Conservation (phyloP, 2,329 filamentous ascomycete species). For the Neocatenulostroma microsporum region DNA sequence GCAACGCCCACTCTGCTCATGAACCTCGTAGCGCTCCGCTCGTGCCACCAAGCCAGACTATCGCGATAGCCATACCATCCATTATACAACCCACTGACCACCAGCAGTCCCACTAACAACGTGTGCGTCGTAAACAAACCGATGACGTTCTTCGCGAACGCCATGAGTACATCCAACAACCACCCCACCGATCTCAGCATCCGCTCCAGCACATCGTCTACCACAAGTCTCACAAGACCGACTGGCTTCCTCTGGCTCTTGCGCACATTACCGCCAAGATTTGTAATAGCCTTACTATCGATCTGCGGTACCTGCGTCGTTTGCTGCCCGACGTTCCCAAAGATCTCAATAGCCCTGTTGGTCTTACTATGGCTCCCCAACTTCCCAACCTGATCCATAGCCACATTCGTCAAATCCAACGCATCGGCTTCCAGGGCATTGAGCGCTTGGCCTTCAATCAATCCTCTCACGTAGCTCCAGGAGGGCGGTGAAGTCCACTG, state of each 20-base stretch:
- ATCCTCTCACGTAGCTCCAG: constrained; percentile 36
- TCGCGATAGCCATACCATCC: constrained; percentile 66
- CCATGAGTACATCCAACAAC: constrained; percentile 38
- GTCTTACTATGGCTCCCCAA: constrained; percentile 67
- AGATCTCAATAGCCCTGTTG: constrained; percentile 70
- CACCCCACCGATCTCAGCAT: constrained; percentile 20
- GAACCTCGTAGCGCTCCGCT: constrained; percentile 70
- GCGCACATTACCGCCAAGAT: constrained; percentile 10
- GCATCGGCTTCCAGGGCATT: constrained; percentile 66
- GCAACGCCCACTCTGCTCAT: constrained; percentile 75
- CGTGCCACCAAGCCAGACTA: constrained; percentile 72
- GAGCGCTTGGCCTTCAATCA: constrained; percentile 59
- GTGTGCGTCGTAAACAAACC: constrained; percentile 52
- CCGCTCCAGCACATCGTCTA: constrained; percentile 23
- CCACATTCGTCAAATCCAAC: constrained; percentile 65
- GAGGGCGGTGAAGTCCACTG: constrained; percentile 61
- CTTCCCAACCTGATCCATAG: constrained; percentile 68
- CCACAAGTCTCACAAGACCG: constrained; percentile 22
- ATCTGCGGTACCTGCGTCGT: constrained; percentile 47
- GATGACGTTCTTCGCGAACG: constrained; percentile 22
- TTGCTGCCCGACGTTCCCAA: constrained; percentile 65
- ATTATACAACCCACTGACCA: constrained; percentile 64
- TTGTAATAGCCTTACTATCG: constrained; percentile 15
- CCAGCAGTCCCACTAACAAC: constrained; percentile 62
- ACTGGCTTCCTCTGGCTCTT: constrained; percentile 13